Evolutionary conservation across 1,139 yeast genomes (phyloP).

Genomic region (Yarrowia galli): DNA sequence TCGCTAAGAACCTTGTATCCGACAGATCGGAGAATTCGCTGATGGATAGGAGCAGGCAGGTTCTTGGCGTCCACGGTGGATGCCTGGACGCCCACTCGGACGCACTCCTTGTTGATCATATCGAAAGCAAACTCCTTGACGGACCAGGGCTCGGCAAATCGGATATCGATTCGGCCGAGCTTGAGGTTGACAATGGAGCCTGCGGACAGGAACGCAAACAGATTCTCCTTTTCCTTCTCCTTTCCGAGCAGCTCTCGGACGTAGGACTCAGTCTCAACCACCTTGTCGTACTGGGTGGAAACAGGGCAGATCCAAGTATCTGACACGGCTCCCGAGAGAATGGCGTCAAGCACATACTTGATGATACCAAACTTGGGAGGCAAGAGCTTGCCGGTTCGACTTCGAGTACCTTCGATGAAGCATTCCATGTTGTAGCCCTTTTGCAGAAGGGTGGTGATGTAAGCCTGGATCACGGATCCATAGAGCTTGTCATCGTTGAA

Average conservation of each 20-base stretch:
- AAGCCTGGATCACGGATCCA: conserved; percentile 60
- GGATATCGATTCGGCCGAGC: conserved; percentile 55
- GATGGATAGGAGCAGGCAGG: conserved; percentile 34
- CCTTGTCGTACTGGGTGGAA: conserved; percentile 68
- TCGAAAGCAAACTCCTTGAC: conserved; percentile 49
- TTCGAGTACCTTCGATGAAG: conserved; percentile 71
- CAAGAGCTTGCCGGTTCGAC: conserved; percentile 69
- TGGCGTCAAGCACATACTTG: conserved; percentile 60
- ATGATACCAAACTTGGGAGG: conserved; percentile 71
- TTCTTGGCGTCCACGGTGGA: conserved; percentile 28
- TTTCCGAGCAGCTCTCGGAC: conserved; percentile 66
- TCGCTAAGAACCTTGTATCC: conserved; percentile 55
- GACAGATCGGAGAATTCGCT: conserved; percentile 50
- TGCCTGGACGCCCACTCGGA: conserved; percentile 10
- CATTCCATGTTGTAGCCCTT: conserved; percentile 67
- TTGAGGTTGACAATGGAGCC: conserved; percentile 51
- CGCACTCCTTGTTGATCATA: conserved; percentile 47
- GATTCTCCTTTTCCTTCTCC: conserved; percentile 59
- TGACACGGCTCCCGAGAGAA: conserved; percentile 56
- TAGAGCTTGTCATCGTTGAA: conserved; percentile 63
- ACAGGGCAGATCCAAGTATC: conserved; percentile 63
- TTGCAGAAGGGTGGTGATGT: conserved; percentile 60
- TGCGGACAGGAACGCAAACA: conserved; percentile 51
- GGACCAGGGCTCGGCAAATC: conserved; percentile 56
- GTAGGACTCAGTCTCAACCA: conserved; percentile 71